Base-by-base conservation (phyloP, 805 yeast genomes). In the Saccharomycopsis javanensis region DNA sequence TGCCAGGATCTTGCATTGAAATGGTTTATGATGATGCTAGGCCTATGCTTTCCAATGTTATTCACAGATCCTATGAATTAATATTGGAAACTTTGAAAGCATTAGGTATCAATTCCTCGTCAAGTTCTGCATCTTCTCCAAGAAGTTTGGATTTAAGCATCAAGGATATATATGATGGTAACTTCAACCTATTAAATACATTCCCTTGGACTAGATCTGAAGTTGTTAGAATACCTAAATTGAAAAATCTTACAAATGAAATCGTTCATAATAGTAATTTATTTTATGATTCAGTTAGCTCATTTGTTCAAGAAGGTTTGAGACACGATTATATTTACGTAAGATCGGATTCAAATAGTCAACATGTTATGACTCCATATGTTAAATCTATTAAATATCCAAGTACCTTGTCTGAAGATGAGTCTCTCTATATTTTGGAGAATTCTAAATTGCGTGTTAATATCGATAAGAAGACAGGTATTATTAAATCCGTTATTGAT, bases 1-100 rank as follows among this genome's bases (percentile, higher is more conserved):
- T 94, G 55, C 99, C 99, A 1, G 99, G 99, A 2, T 85, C 96
- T 5, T 88, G 96, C 71, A 92, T 92, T 65, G 96, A 89, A 61
- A 81, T 88, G 82, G 97, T 94, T 13, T 92, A 94, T 67, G 90
- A 89, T 64, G 94, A 86, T 64, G 97, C 92, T 8, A 80, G 83
- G 66, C 91, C 92, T 33, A 83, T 88, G 80, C 77, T 91, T 64
- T 74, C 73, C 5, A 71, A 75, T 15, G 85, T 84, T 25, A 72
- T 85, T 58, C 71, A 74, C 18, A 71, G 73, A 23, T 83, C 85
- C 45, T 75, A 78, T 45, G 63, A 71, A 4, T 73, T 94, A 65
- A 77, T 82, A 31, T 63, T 71, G 1, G 72, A 75, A 1, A 84
- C 88, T 1, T 66, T 81, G 51, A 62, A 68, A n/a, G 74, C 78